Evolutionary conservation across 2,329 filamentous ascomycete species (phyloP).

Genomic region (Aspergillus versicolor): DNA sequence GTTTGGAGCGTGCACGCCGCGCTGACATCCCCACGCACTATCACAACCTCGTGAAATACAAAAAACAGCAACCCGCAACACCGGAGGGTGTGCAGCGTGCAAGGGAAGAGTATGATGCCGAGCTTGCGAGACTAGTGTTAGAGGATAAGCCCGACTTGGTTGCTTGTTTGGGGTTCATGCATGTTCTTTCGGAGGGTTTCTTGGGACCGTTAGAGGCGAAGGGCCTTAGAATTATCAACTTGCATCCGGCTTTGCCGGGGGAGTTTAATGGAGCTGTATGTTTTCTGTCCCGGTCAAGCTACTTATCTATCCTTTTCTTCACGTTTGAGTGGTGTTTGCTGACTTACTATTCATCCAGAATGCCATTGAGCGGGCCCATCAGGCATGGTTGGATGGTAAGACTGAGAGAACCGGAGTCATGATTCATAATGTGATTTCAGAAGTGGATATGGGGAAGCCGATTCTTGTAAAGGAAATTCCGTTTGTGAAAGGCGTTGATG

Average conservation of each 20-base stretch:
- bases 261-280: slow-evolving; percentile 69
- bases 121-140: slow-evolving; percentile 68
- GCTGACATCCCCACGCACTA: slow-evolving; percentile 71
- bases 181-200: slow-evolving; percentile 71
- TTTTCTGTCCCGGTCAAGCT: slow-evolving; percentile 7
- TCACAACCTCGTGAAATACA: slow-evolving; percentile 77
- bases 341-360: slow-evolving; percentile 30
- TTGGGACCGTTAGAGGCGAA: slow-evolving; percentile 64
- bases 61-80: slow-evolving; percentile 63
- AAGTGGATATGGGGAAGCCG: slow-evolving; percentile 77
- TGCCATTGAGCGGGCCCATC: slow-evolving; percentile 76
- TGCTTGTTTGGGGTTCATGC: slow-evolving; percentile 85
- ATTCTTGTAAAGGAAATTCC: slow-evolving; percentile 70
- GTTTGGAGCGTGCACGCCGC: slow-evolving; percentile 59
- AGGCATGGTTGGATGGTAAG: slow-evolving; percentile 68
- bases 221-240: slow-evolving; percentile 71
- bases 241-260: slow-evolving; percentile 74
- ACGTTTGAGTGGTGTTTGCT: neutral
- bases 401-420: slow-evolving; percentile 75
- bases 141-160: slow-evolving; percentile 68
- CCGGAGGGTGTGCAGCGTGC: slow-evolving; percentile 52
- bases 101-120: slow-evolving; percentile 70
- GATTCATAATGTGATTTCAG: slow-evolving; percentile 78
- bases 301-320: neutral
- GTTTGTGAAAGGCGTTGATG: slow-evolving; percentile 58